Evolutionary conservation across 345 rosid species (phyloP), one percentile per base, ranked within the genome.

Genomic region (Ceriops zippeliana): DNA sequence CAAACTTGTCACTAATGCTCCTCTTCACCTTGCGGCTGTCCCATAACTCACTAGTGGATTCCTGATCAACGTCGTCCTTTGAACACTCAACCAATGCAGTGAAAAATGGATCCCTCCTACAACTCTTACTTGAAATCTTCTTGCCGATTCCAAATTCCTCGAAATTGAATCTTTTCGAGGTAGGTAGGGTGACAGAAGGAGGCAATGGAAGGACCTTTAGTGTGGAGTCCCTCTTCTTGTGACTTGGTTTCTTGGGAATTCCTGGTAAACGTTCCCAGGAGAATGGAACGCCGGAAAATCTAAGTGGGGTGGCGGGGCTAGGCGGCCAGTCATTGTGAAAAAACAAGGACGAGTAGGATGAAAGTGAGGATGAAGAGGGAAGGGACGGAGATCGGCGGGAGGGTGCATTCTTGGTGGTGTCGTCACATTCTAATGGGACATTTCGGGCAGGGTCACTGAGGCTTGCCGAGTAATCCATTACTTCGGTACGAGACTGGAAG

Each of bases 221-320:
- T 4, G 52, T 28, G 34, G 84, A 64, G 20, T 81, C 83, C 15
- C 75, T 80, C 37, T 73, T 79, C 61, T 63, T 70, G 71, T 70
- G 66, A 53, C 56, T 61, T 26, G 73, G 78, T 51, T 81, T 88
- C 82, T 93, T 93, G 5, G 98, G 97, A 47, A 89, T 84, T 46
- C 98, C 98, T 0, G 98, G 98, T 13, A 85, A 74, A 3, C 85
- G 82, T 61, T 93, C 98, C 98, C 98, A 93, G 0, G 98, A 93
- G 72, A 93, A 93, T 4, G 98, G 98, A 16, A 89, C 85, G 4
- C 96, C 97, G n/a, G 82, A 78, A 53, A 82, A 72, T 22, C 83
- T 79, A 37, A 83, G 84, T 3, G 96, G 88, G 42, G 85, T 85
- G 24, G 89, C 82, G 17, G 93, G 90, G 56, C 85, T 73, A 11